A percentile compares a stretch with the other conserved stretches of the same genome.
These are phyloP conservation scores for Metschnikowia similis DNA, from an alignment of 805 yeast species.

Conservation along the genomic window DNA sequence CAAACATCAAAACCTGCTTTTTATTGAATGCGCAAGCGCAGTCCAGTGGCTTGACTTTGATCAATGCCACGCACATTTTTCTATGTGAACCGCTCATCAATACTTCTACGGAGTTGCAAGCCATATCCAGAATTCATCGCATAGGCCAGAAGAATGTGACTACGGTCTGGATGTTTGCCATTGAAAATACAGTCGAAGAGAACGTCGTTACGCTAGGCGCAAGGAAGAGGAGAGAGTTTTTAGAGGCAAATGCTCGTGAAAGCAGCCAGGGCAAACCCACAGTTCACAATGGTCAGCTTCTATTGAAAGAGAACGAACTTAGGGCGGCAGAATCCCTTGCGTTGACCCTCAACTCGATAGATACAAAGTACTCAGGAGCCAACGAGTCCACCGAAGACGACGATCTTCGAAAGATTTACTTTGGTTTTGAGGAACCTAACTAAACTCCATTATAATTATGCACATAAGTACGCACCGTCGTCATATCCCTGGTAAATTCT, in stretches of 20 bases:
- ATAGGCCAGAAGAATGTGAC: conserved; percentile 84
- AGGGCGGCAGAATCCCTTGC: conserved; percentile 18
- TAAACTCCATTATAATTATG: conserved; percentile 3
- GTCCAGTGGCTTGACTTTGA: conserved; percentile 85
- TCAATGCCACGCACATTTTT: conserved; percentile 90
- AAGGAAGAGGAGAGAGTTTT: conserved; percentile 48
- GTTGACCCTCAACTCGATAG: conserved; percentile 9
- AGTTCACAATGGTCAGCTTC: not conserved
- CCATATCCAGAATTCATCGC: conserved; percentile 86
- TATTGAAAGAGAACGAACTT: conserved; percentile 12
- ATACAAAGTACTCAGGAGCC: conserved; percentile 3
- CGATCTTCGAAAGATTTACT: conserved; percentile 13
- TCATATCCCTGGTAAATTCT: conserved; percentile 66
- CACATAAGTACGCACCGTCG: conserved; percentile 50
- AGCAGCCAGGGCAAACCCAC: not conserved
- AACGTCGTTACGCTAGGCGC: conserved; percentile 71
- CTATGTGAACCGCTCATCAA: conserved; percentile 90
- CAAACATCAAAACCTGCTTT: conserved; percentile 71
- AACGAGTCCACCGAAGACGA: conserved; percentile 14
- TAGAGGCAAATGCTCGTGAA: conserved; percentile 17
- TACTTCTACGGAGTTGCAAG: conserved; percentile 83
- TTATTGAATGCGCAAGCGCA: conserved; percentile 80
- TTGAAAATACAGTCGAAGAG: conserved; percentile 83
- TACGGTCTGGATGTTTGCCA: conserved; percentile 88
- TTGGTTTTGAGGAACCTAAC: conserved; percentile 6